Percentiles rank a stretch among this genome's conserved stretches.
phyloP scores from a whole-genome alignment of 352 stramenopile genomes.

The Phytophthora hybrid region DNA sequence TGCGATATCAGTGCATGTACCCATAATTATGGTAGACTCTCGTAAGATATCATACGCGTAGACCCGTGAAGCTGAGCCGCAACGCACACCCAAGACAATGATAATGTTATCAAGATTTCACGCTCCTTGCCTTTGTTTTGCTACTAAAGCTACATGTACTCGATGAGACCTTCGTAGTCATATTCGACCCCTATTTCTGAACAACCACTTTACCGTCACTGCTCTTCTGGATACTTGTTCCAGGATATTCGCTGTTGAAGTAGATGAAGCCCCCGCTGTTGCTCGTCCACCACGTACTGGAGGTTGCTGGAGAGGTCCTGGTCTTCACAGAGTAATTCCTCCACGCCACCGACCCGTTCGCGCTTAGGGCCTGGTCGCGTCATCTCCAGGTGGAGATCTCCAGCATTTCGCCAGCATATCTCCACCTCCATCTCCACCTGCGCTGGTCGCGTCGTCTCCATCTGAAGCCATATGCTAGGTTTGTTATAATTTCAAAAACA shows the following conservation, averaged over 20 bases:
- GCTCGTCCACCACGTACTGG: background rate
- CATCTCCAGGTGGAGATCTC: too few species aligned
- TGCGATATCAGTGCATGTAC: constrained; percentile 1
- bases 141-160: background rate
- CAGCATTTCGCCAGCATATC: too few species aligned
- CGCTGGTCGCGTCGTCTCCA: too few species aligned
- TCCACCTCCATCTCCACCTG: too few species aligned
- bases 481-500: too few species aligned
- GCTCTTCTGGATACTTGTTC: background rate
- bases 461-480: too few species aligned
- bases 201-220: background rate
- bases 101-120: background rate
- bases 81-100: background rate
- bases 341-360: background rate
- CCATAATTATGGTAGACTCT: background rate
- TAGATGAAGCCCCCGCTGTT: background rate
- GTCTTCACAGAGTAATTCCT: background rate
- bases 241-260: background rate
- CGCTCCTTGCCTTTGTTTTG: background rate
- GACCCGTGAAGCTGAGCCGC: background rate
- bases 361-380: too few species aligned
- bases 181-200: background rate
- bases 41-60: background rate
- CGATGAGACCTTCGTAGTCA: background rate
- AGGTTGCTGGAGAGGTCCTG: background rate